Evolutionary conservation across 2,329 filamentous ascomycete genomes (phyloP), one percentile per base, ranked within the genome.

Genomic region (Dendryphion nanum): DNA sequence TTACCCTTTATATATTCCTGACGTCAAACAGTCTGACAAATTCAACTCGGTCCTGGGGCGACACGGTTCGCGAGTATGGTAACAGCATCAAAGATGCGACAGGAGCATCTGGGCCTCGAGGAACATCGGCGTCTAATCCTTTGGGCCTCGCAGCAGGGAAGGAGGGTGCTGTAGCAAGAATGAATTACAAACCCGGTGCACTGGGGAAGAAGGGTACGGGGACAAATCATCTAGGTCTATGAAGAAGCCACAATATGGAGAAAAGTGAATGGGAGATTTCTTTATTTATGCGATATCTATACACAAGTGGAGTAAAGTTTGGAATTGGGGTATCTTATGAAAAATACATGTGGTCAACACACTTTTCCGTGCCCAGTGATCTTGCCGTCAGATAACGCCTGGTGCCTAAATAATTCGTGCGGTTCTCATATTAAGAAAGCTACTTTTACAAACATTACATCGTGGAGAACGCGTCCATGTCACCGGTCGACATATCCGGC

Each of bases 11-110:
- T 2, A 14, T 30, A 30, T 16, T 30, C 10, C 29, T 26, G 3
- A 18, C 30, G 33, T 1, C 23, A 4, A 18, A 21, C 42, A 71
- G 70, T 26, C 67, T 75, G 30, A 54, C 72, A 32, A 66, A 69
- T 40, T 65, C 68, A 3, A 68, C 70, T 3, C 64, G 70, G 29
- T 53, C 55, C 32, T 74, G 70, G 72, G 72, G 70, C 37, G 70
- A 74, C 50, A 61, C 67, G 31, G 67, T 75, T 3, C 66, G 71
- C 29, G 69, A 69, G 28, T 74, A 75, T 41, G 72, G 72, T 18
- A 75, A 75, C 51, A 64, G 64, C 20, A 68, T 75, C 54, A 75
- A 75, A 46, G 72, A 75, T 47, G 53, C 60, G 4, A 67, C 72
- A 1, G 68, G 67, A 23, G 71, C 73, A 1, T 56, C 59, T 3